A percentile compares a stretch with the other conserved stretches of the same genome.
Evolutionary conservation across 257 asterid genomes (phyloP).

Genomic region (Solanum lycopersicoides): DNA sequence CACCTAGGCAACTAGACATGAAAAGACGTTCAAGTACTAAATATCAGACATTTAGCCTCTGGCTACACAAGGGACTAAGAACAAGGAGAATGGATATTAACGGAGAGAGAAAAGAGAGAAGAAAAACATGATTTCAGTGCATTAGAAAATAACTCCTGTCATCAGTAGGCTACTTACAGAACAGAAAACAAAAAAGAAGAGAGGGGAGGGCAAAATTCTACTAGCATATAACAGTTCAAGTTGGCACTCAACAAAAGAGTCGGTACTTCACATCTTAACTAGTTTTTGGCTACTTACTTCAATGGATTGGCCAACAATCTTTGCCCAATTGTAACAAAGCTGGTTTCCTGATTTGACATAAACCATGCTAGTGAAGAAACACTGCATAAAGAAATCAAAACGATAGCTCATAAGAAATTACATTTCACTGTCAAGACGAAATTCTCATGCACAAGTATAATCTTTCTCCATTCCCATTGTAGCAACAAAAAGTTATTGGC

Average conservation of each 20-base stretch:
- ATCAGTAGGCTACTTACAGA: not conserved
- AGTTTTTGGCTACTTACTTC: slow-evolving; percentile 52
- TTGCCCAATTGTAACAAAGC: slow-evolving; percentile 97
- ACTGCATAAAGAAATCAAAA: slow-evolving; percentile 31
- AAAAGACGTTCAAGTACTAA: not conserved
- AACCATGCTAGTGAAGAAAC: slow-evolving; percentile 99
- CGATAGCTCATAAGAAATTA: not conserved
- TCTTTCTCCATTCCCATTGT: not conserved
- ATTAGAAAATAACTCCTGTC: not conserved
- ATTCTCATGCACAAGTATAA: not conserved
- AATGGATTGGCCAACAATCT: slow-evolving; percentile 89
- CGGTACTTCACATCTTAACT: not conserved
- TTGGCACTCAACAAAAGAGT: slow-evolving; percentile 4
- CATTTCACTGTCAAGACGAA: not conserved
- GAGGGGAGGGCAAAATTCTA: not conserved
- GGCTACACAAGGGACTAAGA: not conserved
- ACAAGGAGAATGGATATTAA: not conserved
- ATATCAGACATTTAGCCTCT: not conserved
- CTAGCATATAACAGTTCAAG: not conserved
- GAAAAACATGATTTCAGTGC: not conserved
- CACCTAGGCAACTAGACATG: not conserved
- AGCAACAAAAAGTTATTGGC: not conserved
- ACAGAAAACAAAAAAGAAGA: not conserved
- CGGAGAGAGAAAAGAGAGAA: not conserved
- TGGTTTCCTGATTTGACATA: slow-evolving; percentile 87